Evolutionary conservation across 768 basidiomycete species (phyloP).

Genomic region (Auriculariales sp.): DNA sequence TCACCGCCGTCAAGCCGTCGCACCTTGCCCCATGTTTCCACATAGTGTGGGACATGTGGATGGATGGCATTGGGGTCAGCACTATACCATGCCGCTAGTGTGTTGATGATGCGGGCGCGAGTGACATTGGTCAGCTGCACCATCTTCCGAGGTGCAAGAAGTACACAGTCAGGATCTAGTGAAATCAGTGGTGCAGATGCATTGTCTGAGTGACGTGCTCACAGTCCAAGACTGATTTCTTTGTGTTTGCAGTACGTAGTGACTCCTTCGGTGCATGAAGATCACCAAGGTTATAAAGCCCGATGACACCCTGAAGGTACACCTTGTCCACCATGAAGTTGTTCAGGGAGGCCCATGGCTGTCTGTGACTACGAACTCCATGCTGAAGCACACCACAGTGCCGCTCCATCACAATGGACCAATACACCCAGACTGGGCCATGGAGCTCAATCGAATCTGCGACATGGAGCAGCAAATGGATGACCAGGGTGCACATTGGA

Average conservation of each 20-base stretch:
- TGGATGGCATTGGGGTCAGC: conserved; percentile 9
- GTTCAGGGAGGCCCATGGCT: conserved; percentile 18
- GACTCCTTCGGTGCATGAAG: too few relatives aligned
- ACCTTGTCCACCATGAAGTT: conserved; percentile 14
- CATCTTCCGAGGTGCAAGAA: background rate
- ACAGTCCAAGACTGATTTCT: too few relatives aligned
- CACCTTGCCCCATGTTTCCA: conserved; percentile 13
- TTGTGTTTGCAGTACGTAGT: too few relatives aligned
- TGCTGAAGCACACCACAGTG: conserved; percentile 13
- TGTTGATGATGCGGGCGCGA: background rate
- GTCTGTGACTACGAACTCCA: conserved; percentile 10
- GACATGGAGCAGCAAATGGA: conserved; percentile 22
- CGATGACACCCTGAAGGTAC: conserved; percentile 14
- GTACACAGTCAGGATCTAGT: background rate
- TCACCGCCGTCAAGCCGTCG: conserved; percentile 15
- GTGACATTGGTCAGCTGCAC: background rate
- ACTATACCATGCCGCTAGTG: conserved; percentile 1
- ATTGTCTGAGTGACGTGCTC: background rate
- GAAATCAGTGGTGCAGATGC: background rate
- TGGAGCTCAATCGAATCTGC: conserved; percentile 15
- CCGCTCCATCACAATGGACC: conserved; percentile 15
- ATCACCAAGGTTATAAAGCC: conserved; percentile 17
- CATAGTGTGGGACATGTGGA: background rate
- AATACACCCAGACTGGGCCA: conserved; percentile 21
- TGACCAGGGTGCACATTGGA: conserved; percentile 16